Evolutionary conservation across 1,284 basidiomycete genomes (phyloP).

Genomic region (Irpex sp.): DNA sequence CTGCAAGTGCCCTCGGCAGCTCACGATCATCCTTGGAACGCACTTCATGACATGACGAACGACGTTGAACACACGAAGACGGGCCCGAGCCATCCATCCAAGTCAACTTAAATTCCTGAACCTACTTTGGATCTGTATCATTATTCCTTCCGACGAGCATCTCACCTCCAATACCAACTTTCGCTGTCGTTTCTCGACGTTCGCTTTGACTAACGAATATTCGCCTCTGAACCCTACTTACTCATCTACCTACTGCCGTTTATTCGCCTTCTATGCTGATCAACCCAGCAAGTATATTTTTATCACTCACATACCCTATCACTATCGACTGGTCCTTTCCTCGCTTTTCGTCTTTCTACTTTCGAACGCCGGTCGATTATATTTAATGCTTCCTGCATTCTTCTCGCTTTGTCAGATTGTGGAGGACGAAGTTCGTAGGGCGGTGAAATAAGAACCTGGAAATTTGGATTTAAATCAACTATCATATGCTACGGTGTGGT

Average conservation of each 20-base stretch:
- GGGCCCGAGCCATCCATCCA: background rate
- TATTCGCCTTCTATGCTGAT: background rate
- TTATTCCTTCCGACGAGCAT: background rate
- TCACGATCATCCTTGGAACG: slow-evolving; percentile 1
- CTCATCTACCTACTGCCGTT: background rate
- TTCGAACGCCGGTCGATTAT: background rate
- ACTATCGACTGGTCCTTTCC: background rate
- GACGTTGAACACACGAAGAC: background rate
- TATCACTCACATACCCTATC: background rate
- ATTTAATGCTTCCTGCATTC: background rate
- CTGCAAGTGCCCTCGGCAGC: slow-evolving; percentile 19
- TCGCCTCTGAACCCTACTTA: background rate
- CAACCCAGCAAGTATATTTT: background rate
- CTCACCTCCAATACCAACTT: background rate
- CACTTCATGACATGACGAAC: background rate
- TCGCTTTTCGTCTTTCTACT: background rate
- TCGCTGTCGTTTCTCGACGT: background rate
- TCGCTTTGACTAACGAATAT: background rate
- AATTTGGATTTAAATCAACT: background rate
- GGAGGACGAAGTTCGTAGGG: background rate
- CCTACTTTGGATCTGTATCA: background rate
- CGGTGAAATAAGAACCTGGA: background rate
- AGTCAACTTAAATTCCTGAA: background rate
- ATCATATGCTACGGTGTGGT: too few species aligned
- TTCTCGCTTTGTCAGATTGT: too few species aligned